phyloP scores from a whole-genome alignment of 192 early-diverging fungal genomes.

The Ambispora gerdemannii region DNA sequence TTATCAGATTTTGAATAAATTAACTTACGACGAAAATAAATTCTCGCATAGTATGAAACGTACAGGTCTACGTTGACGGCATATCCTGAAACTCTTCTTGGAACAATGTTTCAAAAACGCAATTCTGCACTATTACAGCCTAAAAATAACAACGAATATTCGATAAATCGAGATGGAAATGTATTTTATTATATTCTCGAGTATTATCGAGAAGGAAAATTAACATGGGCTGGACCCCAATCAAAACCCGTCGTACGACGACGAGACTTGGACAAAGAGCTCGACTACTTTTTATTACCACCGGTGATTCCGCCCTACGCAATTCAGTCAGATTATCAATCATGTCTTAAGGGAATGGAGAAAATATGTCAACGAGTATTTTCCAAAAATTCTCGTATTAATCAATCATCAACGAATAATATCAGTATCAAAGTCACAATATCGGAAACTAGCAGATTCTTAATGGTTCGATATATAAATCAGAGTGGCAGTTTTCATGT shows the following conservation, averaged over 20 bases:
- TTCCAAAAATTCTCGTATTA: not conserved
- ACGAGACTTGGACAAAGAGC: not conserved
- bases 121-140: not conserved
- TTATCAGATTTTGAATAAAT: not conserved
- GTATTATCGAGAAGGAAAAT: conserved; percentile 5
- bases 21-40: not conserved
- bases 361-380: not conserved
- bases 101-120: conserved; percentile 5
- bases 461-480: not conserved
- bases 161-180: conserved; percentile 7
- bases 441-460: not conserved
- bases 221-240: not conserved
- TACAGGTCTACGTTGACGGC: not conserved
- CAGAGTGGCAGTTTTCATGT: not conserved
- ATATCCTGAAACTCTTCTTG: conserved; percentile 20
- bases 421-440: not conserved
- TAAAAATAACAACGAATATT: conserved; percentile 7
- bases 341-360: not conserved
- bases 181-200: not conserved
- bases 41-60: not conserved
- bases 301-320: not conserved
- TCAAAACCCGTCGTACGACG: not conserved
- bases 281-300: not conserved
- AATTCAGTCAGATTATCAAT: not conserved
- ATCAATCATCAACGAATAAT: too few species aligned